A percentile compares a stretch with the other conserved stretches of the same genome.
Evolutionary conservation across 1,139 yeast species (phyloP).

Genomic region (Magnusiomyces ingens): DNA sequence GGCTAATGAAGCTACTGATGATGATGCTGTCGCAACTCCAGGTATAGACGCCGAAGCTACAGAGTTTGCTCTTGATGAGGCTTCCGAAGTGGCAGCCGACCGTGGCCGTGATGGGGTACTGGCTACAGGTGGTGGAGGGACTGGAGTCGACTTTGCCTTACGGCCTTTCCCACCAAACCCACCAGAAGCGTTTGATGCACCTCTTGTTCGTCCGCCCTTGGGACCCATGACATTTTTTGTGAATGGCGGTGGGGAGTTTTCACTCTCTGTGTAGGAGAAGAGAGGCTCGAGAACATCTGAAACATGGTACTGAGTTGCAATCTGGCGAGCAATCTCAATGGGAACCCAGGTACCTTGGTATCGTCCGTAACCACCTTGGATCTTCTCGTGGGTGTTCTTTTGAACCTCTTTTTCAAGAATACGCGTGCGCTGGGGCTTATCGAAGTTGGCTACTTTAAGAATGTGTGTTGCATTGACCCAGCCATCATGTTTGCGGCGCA

Average conservation of each 20-base stretch:
- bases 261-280: constrained; percentile 41
- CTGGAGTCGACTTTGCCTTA: constrained; percentile 2
- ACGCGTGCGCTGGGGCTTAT: constrained; percentile 88
- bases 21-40: neutral
- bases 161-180: constrained; percentile 7
- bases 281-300: constrained; percentile 58
- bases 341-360: constrained; percentile 99
- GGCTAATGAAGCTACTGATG: neutral
- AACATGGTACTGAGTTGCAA: constrained; percentile 69
- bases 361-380: constrained; percentile 95
- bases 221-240: constrained; percentile 27
- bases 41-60: neutral
- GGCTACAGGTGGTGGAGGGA: too few species aligned
- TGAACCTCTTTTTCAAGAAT: constrained; percentile 89
- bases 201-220: constrained; percentile 11
- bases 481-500: constrained; percentile 85
- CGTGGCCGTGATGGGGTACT: neutral
- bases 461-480: constrained; percentile 99
- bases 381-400: constrained; percentile 79
- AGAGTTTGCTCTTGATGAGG: neutral
- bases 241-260: constrained; percentile 34
- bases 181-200: constrained; percentile 1
- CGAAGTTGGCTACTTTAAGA: constrained; percentile 87
- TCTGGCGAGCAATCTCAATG: constrained; percentile 44
- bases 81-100: neutral